Evolutionary conservation across 345 rosid species (phyloP).

Genomic region (Syzygium grande): DNA sequence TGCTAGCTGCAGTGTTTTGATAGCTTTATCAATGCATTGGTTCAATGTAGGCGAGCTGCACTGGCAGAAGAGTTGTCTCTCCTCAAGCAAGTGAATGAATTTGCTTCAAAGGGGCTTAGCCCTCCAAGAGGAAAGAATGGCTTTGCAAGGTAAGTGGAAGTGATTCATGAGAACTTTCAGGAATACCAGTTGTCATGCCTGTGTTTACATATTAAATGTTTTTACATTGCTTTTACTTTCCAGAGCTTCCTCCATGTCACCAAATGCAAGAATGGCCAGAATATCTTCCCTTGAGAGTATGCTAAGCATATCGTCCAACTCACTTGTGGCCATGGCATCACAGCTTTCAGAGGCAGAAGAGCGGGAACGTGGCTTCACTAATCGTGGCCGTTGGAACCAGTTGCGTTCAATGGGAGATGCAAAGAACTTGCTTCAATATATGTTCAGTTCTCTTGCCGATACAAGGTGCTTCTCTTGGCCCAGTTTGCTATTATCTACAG

Average conservation of each 20-base stretch:
- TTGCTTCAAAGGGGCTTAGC: conserved; percentile 80
- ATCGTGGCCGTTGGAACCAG: conserved; percentile 98
- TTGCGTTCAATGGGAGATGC: conserved; percentile 98
- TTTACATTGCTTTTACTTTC: conserved; percentile 1
- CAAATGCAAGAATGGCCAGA: conserved; percentile 85
- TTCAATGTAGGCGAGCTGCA: conserved; percentile 70
- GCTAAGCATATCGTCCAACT: conserved; percentile 87
- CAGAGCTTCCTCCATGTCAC: conserved; percentile 97
- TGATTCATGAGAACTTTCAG: neutral
- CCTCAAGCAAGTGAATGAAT: conserved; percentile 84
- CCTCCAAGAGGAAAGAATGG: conserved; percentile 95
- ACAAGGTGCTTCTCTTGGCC: conserved; percentile 45
- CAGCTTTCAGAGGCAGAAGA: conserved; percentile 99
- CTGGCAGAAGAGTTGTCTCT: conserved; percentile 86
- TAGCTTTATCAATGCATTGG: neutral
- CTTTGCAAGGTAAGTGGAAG: conserved; percentile 58
- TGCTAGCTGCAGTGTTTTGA: neutral
- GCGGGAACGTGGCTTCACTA: conserved; percentile 80
- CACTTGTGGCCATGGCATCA: conserved; percentile 97
- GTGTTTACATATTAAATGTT: neutral
- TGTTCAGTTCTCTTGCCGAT: conserved; percentile 85
- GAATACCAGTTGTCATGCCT: neutral
- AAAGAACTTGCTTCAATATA: conserved; percentile 86
- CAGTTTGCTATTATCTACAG: neutral
- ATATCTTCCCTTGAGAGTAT: conserved; percentile 90